Conservation (phyloP, 148 eudicot genomes). For the Fagopyrum tataricum region DNA sequence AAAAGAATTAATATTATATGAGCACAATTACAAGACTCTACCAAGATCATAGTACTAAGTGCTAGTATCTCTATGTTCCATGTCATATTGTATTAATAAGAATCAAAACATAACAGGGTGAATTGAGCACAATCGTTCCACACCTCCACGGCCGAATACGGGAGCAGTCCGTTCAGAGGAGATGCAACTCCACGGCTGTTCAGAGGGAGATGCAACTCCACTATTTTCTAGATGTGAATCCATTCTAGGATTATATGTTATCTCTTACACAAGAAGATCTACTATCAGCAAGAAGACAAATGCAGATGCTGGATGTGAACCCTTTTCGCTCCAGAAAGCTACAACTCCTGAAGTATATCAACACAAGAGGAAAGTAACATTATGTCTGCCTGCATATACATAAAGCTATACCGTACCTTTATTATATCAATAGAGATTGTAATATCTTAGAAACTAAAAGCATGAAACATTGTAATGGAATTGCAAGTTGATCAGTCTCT, state of each 20-base stretch:
- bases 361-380: neutral
- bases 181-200: too few species aligned
- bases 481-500: neutral
- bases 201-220: too few species aligned
- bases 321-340: neutral
- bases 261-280: slow-evolving; percentile 16
- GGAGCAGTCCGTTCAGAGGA: too few species aligned
- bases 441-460: neutral
- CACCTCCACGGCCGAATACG: too few species aligned
- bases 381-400: neutral
- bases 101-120: too few species aligned
- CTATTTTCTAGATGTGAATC: slow-evolving; percentile 38
- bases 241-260: slow-evolving; percentile 31
- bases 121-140: too few species aligned
- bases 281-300: neutral
- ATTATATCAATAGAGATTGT: neutral
- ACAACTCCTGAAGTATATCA: neutral
- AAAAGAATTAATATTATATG: too few species aligned
- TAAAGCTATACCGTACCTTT: neutral
- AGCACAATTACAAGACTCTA: too few species aligned
- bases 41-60: too few species aligned
- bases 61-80: too few species aligned
- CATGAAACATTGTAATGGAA: neutral
- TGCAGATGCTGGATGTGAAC: neutral
- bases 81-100: too few species aligned